Evolutionary conservation across 306 rosid genomes (phyloP).

Genomic region (Lablab purpureus): DNA sequence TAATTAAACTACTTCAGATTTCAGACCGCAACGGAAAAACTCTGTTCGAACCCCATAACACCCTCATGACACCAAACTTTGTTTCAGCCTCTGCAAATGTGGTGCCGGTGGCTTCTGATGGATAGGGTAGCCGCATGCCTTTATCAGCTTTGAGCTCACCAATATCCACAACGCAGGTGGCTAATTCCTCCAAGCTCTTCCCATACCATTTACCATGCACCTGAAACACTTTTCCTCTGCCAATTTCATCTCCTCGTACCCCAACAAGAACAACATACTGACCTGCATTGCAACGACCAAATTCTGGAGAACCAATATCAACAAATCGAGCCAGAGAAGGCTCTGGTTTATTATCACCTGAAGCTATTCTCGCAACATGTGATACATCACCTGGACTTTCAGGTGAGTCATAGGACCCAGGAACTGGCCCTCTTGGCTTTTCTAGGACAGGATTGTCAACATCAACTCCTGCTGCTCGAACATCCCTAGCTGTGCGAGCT

Average conservation of each 20-base stretch:
- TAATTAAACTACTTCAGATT: constrained; percentile 49
- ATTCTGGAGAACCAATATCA: constrained; percentile 51
- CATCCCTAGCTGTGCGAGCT: constrained; percentile 82
- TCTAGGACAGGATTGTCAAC: constrained; percentile 59
- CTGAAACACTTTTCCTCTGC: constrained; percentile 75
- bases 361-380: constrained; percentile 42
- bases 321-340: constrained; percentile 48
- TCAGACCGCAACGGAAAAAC: constrained; percentile 50
- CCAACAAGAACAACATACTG: constrained; percentile 62
- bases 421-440: constrained; percentile 58
- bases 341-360: constrained; percentile 51
- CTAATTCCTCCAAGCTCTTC: constrained; percentile 64
- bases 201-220: constrained; percentile 75
- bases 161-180: constrained; percentile 69
- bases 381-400: constrained; percentile 62
- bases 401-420: constrained; percentile 56
- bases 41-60: constrained; percentile 78
- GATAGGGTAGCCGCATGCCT: constrained; percentile 64
- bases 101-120: constrained; percentile 66
- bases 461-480: constrained; percentile 58
- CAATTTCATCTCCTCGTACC: constrained; percentile 70
- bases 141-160: constrained; percentile 69
- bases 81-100: constrained; percentile 78
- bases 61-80: constrained; percentile 77
- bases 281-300: constrained; percentile 63